Conservation (phyloP, 2,329 filamentous ascomycete genomes). For the Xylaria sp. region DNA sequence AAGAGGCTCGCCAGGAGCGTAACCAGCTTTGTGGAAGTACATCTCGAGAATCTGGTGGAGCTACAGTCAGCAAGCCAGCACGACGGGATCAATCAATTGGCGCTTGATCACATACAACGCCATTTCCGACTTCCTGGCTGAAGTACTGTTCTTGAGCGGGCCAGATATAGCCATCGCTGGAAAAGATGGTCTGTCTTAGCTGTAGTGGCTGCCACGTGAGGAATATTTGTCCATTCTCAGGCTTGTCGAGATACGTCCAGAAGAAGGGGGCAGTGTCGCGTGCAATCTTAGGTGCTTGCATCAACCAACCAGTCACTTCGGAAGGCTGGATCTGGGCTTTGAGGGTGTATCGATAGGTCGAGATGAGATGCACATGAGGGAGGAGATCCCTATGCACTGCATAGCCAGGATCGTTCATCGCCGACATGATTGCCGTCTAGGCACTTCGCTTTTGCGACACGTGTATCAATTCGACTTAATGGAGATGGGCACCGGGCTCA, state of each 20-base stretch:
- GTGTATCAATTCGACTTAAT: neutral
- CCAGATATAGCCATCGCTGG: constrained; percentile 92
- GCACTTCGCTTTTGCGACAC: constrained; percentile 6
- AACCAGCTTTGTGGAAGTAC: constrained; percentile 76
- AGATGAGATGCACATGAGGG: constrained; percentile 85
- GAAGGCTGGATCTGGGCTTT: constrained; percentile 66
- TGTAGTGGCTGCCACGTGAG: constrained; percentile 83
- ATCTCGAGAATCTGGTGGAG: constrained; percentile 73
- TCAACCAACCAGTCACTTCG: constrained; percentile 76
- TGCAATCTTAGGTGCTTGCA: constrained; percentile 77
- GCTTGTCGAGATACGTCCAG: constrained; percentile 86
- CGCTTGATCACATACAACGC: constrained; percentile 42
- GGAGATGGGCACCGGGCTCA: neutral
- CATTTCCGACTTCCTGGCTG: constrained; percentile 63
- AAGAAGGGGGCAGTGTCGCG: constrained; percentile 81
- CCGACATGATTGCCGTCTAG: constrained; percentile 24
- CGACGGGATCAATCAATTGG: constrained; percentile 7
- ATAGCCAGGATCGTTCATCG: constrained; percentile 42
- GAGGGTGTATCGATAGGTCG: constrained; percentile 72
- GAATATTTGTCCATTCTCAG: constrained; percentile 74
- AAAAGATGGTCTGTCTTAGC: constrained; percentile 65
- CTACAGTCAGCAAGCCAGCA: constrained; percentile 15
- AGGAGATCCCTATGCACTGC: constrained; percentile 52
- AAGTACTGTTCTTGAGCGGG: constrained; percentile 72
- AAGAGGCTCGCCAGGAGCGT: constrained; percentile 66